Conservation (phyloP, 169 alveolate genomes). For the Eimeria sp. region DNA sequence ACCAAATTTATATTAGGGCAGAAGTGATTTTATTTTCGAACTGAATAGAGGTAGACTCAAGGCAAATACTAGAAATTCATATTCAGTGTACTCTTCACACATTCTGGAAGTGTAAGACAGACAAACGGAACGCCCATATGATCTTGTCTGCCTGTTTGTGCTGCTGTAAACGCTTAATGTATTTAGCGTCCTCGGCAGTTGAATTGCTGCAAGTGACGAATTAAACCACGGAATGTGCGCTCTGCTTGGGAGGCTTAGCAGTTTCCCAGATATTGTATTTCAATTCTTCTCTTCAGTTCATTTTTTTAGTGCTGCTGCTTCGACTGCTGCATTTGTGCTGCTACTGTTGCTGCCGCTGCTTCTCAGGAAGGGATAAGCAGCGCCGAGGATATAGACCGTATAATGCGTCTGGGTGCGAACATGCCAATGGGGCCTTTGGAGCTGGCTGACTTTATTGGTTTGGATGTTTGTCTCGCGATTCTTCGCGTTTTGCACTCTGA, state of each 20-base stretch:
- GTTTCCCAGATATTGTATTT: background rate
- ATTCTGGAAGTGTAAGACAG: too few species aligned
- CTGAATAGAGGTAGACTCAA: too few species aligned
- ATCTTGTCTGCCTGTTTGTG: background rate
- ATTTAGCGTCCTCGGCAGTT: too few species aligned
- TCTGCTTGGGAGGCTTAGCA: background rate
- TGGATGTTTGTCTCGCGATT: constrained; percentile 92
- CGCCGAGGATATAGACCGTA: constrained; percentile 92
- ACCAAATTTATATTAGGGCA: too few species aligned
- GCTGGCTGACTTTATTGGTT: constrained; percentile 96
- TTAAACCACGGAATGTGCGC: background rate
- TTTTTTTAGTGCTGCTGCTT: background rate
- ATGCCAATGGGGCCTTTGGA: constrained; percentile 97
- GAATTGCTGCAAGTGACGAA: background rate
- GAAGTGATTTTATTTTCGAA: too few species aligned
- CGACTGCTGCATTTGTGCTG: background rate
- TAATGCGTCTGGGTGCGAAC: constrained; percentile 95
- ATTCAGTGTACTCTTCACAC: too few species aligned
- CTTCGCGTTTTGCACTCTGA: constrained; percentile 92
- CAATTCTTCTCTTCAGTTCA: background rate
- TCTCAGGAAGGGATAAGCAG: constrained; percentile 90
- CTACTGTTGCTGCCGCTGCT: background rate
- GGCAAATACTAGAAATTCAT: too few species aligned
- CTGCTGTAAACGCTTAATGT: background rate
- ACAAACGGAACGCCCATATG: background rate